Percentiles rank a stretch among this genome's conserved stretches.
These are phyloP conservation scores for Amyloporia xantha DNA, from an alignment of 768 basidiomycete genomes.

Conservation along the genomic window DNA sequence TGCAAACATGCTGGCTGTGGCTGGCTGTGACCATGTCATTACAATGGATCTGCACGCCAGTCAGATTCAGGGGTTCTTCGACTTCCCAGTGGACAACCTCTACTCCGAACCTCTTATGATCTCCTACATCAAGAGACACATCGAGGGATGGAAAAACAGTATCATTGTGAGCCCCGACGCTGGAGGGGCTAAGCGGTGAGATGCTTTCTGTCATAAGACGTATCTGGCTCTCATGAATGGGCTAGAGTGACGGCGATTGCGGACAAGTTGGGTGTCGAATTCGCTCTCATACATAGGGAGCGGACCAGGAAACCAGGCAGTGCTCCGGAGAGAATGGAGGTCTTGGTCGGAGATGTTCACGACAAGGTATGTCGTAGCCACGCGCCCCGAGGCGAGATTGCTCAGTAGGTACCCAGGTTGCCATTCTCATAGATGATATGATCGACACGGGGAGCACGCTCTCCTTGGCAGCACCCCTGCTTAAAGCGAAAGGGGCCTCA, in stretches of 20 bases:
- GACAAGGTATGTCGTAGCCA: no score
- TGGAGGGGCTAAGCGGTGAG: slow-evolving; percentile 95
- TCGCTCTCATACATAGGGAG: slow-evolving; percentile 92
- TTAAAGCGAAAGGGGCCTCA: slow-evolving; percentile 85
- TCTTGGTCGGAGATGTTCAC: slow-evolving; percentile 89
- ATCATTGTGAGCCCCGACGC: slow-evolving; percentile 97
- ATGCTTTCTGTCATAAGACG: slow-evolving; percentile 4
- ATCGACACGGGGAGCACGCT: slow-evolving; percentile 94
- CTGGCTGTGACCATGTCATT: slow-evolving; percentile 97
- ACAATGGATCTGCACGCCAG: slow-evolving; percentile 99
- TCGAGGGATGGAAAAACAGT: slow-evolving; percentile 78
- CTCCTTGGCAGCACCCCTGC: slow-evolving; percentile 73
- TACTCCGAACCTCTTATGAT: slow-evolving; percentile 96
- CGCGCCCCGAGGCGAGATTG: slow-evolving; percentile 4
- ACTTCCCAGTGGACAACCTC: slow-evolving; percentile 96
- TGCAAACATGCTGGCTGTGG: slow-evolving; percentile 95
- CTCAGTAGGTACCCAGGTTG: slow-evolving; percentile 45
- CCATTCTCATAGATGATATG: slow-evolving; percentile 98
- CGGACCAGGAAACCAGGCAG: slow-evolving; percentile 61
- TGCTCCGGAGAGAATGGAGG: slow-evolving; percentile 79
- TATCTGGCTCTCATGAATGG: background rate
- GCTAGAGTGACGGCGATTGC: slow-evolving; percentile 87
- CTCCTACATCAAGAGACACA: slow-evolving; percentile 82
- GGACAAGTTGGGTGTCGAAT: slow-evolving; percentile 91
- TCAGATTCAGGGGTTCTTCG: slow-evolving; percentile 99